Conservation (phyloP, 2,329 filamentous ascomycete species). For the Gaeumannomyces tritici region DNA sequence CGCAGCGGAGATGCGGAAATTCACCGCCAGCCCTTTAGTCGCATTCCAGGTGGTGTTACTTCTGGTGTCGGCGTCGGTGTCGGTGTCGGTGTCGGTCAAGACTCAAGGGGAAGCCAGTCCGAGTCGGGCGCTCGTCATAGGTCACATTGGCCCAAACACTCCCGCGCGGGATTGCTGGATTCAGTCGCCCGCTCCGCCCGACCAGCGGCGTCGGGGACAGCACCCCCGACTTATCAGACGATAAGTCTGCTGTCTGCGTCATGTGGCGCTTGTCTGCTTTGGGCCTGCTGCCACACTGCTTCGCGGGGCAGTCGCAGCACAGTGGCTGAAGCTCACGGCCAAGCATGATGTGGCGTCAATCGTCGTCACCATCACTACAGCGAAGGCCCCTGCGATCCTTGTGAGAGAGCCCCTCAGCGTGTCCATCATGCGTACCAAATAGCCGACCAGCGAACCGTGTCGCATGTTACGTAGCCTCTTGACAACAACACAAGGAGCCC, state of each 20-base stretch:
- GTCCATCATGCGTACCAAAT: not conserved
- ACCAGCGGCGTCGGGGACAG: not conserved
- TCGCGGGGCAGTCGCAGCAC: not conserved
- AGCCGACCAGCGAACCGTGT: not conserved
- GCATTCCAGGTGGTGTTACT: not conserved
- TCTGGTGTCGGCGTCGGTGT: not conserved
- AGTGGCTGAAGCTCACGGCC: conserved; percentile 3
- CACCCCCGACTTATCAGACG: not conserved
- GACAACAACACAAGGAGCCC: not conserved
- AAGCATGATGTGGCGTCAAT: not conserved
- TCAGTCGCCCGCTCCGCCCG: not conserved
- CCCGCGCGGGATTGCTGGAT: not conserved
- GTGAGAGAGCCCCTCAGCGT: not conserved
- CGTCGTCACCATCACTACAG: not conserved
- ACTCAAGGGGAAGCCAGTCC: not conserved
- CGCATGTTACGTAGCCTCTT: not conserved
- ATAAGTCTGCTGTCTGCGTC: not conserved
- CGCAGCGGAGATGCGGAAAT: not conserved
- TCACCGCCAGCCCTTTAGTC: not conserved
- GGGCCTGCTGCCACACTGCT: too few species aligned
- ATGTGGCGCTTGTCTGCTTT: too few species aligned
- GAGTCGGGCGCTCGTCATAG: not conserved
- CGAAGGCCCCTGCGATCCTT: not conserved
- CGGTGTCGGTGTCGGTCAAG: not conserved
- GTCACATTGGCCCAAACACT: not conserved